Evolutionary conservation across 805 yeast genomes (phyloP).

Genomic region (Ogataea ganodermae): DNA sequence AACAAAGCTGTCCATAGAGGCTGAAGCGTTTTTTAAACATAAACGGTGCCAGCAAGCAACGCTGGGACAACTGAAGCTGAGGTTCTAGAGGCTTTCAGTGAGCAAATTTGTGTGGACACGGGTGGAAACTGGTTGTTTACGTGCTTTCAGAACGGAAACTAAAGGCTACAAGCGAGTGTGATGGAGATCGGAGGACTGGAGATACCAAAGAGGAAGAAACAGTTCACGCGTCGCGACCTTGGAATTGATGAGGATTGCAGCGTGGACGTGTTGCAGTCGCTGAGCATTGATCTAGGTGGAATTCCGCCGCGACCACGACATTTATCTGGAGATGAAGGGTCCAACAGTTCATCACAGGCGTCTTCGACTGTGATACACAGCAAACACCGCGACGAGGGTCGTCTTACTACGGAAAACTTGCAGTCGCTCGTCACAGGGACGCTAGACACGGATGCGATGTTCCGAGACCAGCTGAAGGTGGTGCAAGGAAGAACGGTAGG

Average conservation of each 20-base stretch:
- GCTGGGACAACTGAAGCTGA: not conserved
- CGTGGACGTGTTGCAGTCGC: constrained; percentile 21
- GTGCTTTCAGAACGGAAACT: not conserved
- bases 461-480: constrained; percentile 11
- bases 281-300: constrained; percentile 15
- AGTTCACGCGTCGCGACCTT: constrained; percentile 27
- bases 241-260: constrained; percentile 25
- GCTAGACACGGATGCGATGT: constrained; percentile 27
- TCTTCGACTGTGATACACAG: constrained; percentile 33
- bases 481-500: not conserved
- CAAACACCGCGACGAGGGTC: constrained; percentile 10
- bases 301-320: constrained; percentile 16
- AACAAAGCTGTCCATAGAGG: not conserved
- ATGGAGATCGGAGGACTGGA: constrained; percentile 4
- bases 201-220: constrained; percentile 13
- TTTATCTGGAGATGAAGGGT: constrained; percentile 16
- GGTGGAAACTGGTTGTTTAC: not conserved
- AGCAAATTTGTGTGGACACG: not conserved
- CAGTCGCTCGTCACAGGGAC: constrained; percentile 20
- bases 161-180: not conserved
- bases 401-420: constrained; percentile 15
- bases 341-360: constrained; percentile 31
- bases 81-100: not conserved
- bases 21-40: not conserved
- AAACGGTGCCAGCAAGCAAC: not conserved